These are phyloP conservation scores for Chernovozyma sophiae-reginae DNA, from an alignment of 1,139 yeast species.

Conservation along the genomic window DNA sequence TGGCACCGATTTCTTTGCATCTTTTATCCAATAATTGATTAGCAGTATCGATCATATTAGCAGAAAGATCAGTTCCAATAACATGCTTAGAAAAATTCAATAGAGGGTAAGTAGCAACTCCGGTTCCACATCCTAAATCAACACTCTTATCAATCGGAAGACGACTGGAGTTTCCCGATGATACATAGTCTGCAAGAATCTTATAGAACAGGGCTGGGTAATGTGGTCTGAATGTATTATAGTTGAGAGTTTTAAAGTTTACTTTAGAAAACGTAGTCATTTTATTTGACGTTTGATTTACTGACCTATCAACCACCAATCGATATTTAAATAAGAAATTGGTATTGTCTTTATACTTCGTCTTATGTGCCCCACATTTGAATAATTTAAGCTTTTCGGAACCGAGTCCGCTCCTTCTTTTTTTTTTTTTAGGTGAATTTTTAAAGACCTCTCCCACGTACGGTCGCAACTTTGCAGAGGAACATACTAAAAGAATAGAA, in stretches of 20 bases:
- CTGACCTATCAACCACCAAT: too few species aligned
- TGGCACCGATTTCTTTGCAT: conserved; percentile 22
- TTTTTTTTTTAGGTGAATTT: too few species aligned
- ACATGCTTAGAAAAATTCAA: conserved; percentile 28
- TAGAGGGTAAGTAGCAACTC: conserved; percentile 37
- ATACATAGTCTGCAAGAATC: conserved; percentile 28
- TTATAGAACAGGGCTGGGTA: conserved; percentile 56
- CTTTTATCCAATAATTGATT: conserved; percentile 20
- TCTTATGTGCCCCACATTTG: background rate
- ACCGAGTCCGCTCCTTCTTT: background rate
- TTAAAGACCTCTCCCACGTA: too few species aligned
- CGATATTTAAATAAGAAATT: background rate
- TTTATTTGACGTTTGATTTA: too few species aligned
- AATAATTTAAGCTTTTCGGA: too few species aligned
- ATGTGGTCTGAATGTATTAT: conserved; percentile 61
- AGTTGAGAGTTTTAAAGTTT: conserved; percentile 54
- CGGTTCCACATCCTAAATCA: conserved; percentile 42
- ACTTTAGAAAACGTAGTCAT: conserved; percentile 68
- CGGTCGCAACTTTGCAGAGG: too few species aligned
- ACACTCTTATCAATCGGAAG: conserved; percentile 22
- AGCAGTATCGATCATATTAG: conserved; percentile 33
- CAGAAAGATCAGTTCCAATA: conserved; percentile 33
- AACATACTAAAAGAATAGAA: too few species aligned
- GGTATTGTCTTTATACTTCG: background rate
- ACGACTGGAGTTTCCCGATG: conserved; percentile 10